Base-by-base conservation (phyloP, 2,329 filamentous ascomycete species). In the Xylaria sp. region DNA sequence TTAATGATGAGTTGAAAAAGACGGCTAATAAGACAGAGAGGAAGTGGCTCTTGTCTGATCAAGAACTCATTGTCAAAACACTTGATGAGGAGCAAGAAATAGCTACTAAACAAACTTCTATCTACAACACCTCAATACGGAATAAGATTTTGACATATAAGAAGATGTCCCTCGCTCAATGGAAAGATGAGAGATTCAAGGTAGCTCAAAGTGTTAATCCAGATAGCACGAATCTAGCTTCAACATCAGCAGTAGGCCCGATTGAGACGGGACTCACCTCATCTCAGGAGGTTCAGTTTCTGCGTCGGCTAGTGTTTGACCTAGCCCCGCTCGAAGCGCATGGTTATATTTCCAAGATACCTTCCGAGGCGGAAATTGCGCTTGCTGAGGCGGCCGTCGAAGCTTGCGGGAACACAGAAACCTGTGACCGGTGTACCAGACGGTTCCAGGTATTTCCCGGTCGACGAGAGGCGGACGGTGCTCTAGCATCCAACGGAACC, bases 381-480 rank as follows among this genome's bases (percentile, higher is more conserved):
- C 85, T 86, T 60, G 91, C 93, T 0, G 87, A 84, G 41, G 85
- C 87, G 52, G 93, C 90, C 0, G 85, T 93, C 0, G 83, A 88
- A 57, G 85, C 89, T 8, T 88, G 91, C 13, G 87, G 89, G 62
- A 93, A 93, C 57, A 97, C 91, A 86, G 96, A 99, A 81, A 86
- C 89, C 59, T 99, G 96, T 76, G 94, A 97, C 76, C 91, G 96
- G 23, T 99, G 96, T 80, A 86, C 86, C 51, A 89, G 90, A 41
- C 90, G 95, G 25, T 99, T 99, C 76, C 93, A 97, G 76, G 93
- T 97, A 3, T 98, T 97, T 72, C 94, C 94, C 0, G 93, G 94
- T 3, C 90, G 95, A 51, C 88, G 94, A 63, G 88, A 90, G 67
- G 87, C 90, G 73, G 96, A 97, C 55, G 91, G 90, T 0, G 86